Base-by-base conservation (phyloP, 306 rosid species). In the Coriaria nepalensis region DNA sequence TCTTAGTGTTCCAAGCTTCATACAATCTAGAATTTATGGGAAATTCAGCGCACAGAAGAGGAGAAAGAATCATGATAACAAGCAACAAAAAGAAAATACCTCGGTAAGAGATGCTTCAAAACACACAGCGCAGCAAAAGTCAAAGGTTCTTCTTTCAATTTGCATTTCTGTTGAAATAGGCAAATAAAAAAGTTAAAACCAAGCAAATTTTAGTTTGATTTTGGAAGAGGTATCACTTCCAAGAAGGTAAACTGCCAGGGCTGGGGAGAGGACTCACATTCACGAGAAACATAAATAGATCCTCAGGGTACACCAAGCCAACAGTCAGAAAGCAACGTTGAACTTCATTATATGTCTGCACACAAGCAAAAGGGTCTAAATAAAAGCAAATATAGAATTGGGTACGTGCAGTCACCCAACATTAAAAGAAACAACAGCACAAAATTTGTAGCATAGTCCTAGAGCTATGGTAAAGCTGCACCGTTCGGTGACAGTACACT, bases 251-350 rank as follows among this genome's bases (percentile, higher is more conserved):
- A n/a, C n/a, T n/a, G n/a, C n/a, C n/a, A n/a, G n/a, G n/a, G n/a
- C n/a, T n/a, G n/a, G n/a, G n/a, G n/a, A n/a, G n/a, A n/a, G 40
- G 40, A 80, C 94, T 76, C 77, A 88, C 96, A 72, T 72, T 81
- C 52, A 78, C 61, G 57, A 88, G 96, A 68, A 83, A 81, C 65
- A 70, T 44, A 71, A 83, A 88, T 55, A 88, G 62, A 78, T 88
- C 95, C 67, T 88, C 95, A 11, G 95, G 86, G 63, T 88, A 88
- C 62, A 83, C 81, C 69, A 77, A 59, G 51, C 96, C 96, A 55
- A 81, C 90, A 35, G 93, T 76, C 65, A 88, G 86, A 79, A 83
- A 88, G 81, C 96, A 88, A 57, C 63, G 95, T 62, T 88, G 96
- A 60, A 88, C 83, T 70, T 88, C 95, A 69, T 88, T 88, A 67